A percentile compares a stretch with the other conserved stretches of the same genome.
Conservation (phyloP, 148 eudicot species). For the Euryodendron excelsum region DNA sequence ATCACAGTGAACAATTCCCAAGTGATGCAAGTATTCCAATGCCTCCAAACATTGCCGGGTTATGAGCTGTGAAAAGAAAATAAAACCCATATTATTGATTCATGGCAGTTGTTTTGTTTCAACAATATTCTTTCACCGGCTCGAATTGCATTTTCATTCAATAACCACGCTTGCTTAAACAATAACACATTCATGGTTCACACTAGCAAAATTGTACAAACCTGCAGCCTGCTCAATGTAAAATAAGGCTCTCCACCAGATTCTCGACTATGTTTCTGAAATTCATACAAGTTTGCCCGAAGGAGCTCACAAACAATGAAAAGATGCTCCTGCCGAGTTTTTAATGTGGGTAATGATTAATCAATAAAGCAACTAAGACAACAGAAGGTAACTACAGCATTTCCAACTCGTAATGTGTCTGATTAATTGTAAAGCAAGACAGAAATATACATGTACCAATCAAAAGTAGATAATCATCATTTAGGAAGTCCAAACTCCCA, state of each 20-base stretch:
- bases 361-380: not conserved
- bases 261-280: slow-evolving; percentile 80
- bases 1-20: slow-evolving; percentile 93
- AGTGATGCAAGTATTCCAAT: slow-evolving; percentile 57
- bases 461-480: not conserved
- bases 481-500: not conserved
- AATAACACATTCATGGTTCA: not conserved
- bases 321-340: slow-evolving; percentile 69
- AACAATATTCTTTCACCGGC: not conserved
- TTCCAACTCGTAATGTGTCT: not conserved
- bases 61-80: slow-evolving; percentile 45
- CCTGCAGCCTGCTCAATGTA: slow-evolving; percentile 75
- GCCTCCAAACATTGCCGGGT: slow-evolving; percentile 90
- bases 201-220: slow-evolving; percentile 8
- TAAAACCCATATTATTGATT: not conserved
- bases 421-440: not conserved
- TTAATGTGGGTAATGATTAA: not conserved
- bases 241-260: slow-evolving; percentile 87
- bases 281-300: slow-evolving; percentile 85
- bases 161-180: not conserved
- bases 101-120: not conserved
- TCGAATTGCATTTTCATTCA: not conserved
- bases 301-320: slow-evolving; percentile 92
- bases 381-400: not conserved
- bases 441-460: not conserved